Conservation (phyloP, 2,329 filamentous ascomycete genomes). For the Periglandula ipomoeae region DNA sequence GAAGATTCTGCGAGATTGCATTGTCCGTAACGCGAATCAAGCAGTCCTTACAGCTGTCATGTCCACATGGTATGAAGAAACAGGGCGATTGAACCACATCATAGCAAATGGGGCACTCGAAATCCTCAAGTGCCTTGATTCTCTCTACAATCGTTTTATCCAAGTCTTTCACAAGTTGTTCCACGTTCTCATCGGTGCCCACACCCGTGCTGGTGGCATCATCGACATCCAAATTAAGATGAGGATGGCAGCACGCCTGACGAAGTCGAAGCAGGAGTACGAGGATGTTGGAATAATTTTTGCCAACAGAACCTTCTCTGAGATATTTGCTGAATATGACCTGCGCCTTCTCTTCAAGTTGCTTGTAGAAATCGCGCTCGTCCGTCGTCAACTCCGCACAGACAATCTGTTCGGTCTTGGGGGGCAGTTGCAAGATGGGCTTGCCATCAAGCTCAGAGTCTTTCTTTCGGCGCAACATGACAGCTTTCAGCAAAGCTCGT, state of each 20-base stretch:
- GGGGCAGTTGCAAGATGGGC: constrained; percentile 68
- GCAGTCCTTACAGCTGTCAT: constrained; percentile 70
- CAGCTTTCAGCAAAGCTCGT: constrained; percentile 66
- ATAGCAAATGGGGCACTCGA: constrained; percentile 77
- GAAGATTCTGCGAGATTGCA: constrained; percentile 42
- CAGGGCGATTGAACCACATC: constrained; percentile 66
- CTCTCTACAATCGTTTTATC: constrained; percentile 52
- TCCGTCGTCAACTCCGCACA: constrained; percentile 62
- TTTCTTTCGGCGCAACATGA: constrained; percentile 78
- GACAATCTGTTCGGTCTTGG: constrained; percentile 67
- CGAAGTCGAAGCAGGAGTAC: constrained; percentile 74
- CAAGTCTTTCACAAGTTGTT: constrained; percentile 54
- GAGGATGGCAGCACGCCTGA: constrained; percentile 48
- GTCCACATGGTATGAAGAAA: constrained; percentile 77
- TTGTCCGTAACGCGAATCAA: constrained; percentile 60
- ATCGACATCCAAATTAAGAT: constrained; percentile 24
- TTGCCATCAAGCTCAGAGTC: constrained; percentile 69
- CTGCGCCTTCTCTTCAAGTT: constrained; percentile 59
- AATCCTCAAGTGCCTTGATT: constrained; percentile 48
- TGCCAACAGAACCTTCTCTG: constrained; percentile 55
- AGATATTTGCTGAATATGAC: constrained; percentile 71
- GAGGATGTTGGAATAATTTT: constrained; percentile 66
- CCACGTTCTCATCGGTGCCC: constrained; percentile 34
- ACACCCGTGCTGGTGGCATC: constrained; percentile 26
- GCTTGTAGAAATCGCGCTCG: constrained; percentile 70